Evolutionary conservation across 129 eudicot genomes (phyloP), one percentile per base, ranked within the genome.

Genomic region (Flaveria sonorensis): DNA sequence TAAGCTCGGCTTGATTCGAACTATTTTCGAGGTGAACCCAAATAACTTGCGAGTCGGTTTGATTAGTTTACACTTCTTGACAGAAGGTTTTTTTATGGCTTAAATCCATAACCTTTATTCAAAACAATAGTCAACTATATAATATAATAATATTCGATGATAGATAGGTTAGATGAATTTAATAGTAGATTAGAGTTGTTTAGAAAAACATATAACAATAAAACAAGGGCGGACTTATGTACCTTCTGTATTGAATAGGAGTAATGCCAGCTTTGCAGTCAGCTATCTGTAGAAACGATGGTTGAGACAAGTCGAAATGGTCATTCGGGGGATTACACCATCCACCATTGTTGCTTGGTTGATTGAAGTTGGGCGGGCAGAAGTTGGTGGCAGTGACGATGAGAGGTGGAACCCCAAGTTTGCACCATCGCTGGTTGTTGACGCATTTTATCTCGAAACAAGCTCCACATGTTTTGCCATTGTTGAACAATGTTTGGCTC

Each of bases 221-320:
- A 16, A 52, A 19, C 13, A 56, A 56, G 12, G 13, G 15, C 24
- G 24, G 9, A n/a, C 8, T 18, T 68, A 68, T 6, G 6, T 73
- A 90, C 97, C 90, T 89, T 73, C 90, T 87, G 51, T 88, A 89
- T 15, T 84, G 84, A 39, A 92, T 83, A 0, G 95, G 92, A 55
- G 88, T 90, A 71, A 89, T 81, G 46, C 97, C 96, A 14, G 90
- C 90, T 55, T 85, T 83, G n/a, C 71, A 55, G 10, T 83, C 85
- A 3, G 92, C 97, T 36, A 92, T 82, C 26, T 80, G 82, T 11
- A 73, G 87, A 48, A 81, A 92, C 4, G 89, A 78, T 0, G 92
- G 92, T 47, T 85, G 89, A 28, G 87, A 79, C 63, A 92, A 19
- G 56, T 92, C 97, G 68, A 89, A 92, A 71, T 92, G 97, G 76